Evolutionary conservation across 2,329 filamentous ascomycete species (phyloP).

Genomic region (Botrytis sinoallii): DNA sequence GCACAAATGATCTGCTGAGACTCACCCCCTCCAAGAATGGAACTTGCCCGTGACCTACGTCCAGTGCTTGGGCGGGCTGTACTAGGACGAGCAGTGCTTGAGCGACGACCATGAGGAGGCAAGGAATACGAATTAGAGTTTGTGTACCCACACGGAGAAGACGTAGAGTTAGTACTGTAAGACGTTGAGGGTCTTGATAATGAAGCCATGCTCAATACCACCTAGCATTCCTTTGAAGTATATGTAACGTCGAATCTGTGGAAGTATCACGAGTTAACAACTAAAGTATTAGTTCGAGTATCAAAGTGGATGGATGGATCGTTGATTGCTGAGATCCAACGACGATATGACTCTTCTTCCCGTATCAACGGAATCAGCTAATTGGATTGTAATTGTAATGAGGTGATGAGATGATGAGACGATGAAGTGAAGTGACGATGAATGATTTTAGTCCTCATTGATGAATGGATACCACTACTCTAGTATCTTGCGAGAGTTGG

Average conservation of each 20-base stretch:
- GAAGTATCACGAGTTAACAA: not conserved
- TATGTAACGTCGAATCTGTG: not conserved
- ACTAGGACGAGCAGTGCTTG: constrained; percentile 32
- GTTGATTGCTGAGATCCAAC: not conserved
- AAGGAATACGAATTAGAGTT: constrained; percentile 33
- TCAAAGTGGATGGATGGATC: constrained; percentile 18
- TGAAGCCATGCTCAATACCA: constrained; percentile 20
- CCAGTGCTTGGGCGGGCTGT: constrained; percentile 36
- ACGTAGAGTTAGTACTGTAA: constrained; percentile 30
- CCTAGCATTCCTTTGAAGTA: not conserved
- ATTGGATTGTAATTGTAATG: no score
- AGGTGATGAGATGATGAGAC: not conserved
- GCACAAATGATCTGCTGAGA: constrained; percentile 80
- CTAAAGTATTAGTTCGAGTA: constrained; percentile 23
- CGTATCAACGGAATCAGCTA: no score
- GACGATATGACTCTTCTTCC: not conserved
- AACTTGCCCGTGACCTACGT: constrained; percentile 33
- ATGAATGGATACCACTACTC: not conserved
- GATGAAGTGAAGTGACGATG: not conserved
- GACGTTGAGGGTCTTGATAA: constrained; percentile 31
- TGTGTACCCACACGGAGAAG: constrained; percentile 33
- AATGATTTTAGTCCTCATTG: not conserved
- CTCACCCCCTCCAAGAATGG: constrained; percentile 44
- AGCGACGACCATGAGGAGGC: constrained; percentile 24
- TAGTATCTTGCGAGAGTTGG: not conserved